Percentiles rank a stretch among this genome's conserved stretches.
These are phyloP conservation scores for Ilyonectria destructans DNA, from an alignment of 2,329 filamentous ascomycete genomes.

Conservation along the genomic window DNA sequence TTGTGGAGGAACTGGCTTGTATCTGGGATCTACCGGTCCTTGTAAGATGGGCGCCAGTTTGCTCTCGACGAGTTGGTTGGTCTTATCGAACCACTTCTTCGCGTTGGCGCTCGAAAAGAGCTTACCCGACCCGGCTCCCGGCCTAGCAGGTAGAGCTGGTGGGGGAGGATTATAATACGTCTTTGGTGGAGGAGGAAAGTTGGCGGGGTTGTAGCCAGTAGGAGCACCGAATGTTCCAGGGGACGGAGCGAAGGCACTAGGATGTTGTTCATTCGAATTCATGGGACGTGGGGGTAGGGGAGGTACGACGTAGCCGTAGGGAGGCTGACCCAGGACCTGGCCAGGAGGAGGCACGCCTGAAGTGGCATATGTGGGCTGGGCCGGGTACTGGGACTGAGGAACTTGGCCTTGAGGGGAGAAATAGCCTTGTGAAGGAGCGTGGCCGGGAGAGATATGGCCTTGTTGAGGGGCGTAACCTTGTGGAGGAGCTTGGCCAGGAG, in stretches of 20 bases:
- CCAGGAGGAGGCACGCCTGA: slow-evolving; percentile 16
- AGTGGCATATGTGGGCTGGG: slow-evolving; percentile 44
- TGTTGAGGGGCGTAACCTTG: not conserved
- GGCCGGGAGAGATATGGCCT: not conserved
- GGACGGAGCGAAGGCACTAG: slow-evolving; percentile 28
- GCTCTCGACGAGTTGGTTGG: slow-evolving; percentile 54
- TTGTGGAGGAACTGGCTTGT: slow-evolving; percentile 38
- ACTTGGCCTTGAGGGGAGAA: slow-evolving; percentile 24
- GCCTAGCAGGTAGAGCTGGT: slow-evolving; percentile 40
- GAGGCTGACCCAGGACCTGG: slow-evolving; percentile 28
- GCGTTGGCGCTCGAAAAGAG: slow-evolving; percentile 55
- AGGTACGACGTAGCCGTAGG: slow-evolving; percentile 41
- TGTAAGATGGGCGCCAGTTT: slow-evolving; percentile 53
- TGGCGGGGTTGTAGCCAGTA: slow-evolving; percentile 43
- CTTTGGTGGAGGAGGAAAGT: slow-evolving; percentile 54
- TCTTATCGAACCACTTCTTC: slow-evolving; percentile 56
- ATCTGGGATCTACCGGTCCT: slow-evolving; percentile 27
- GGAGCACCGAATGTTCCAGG: slow-evolving; percentile 42
- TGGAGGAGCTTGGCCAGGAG: slow-evolving; percentile 18
- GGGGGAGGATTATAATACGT: slow-evolving; percentile 51
- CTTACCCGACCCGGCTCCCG: slow-evolving; percentile 37
- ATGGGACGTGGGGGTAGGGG: slow-evolving; percentile 51
- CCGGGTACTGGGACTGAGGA: slow-evolving; percentile 44
- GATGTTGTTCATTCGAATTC: slow-evolving; percentile 39
- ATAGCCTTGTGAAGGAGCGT: not conserved